Evolutionary conservation across 2,329 filamentous ascomycete species (phyloP).

Genomic region (Thermochaetoides dissita): DNA sequence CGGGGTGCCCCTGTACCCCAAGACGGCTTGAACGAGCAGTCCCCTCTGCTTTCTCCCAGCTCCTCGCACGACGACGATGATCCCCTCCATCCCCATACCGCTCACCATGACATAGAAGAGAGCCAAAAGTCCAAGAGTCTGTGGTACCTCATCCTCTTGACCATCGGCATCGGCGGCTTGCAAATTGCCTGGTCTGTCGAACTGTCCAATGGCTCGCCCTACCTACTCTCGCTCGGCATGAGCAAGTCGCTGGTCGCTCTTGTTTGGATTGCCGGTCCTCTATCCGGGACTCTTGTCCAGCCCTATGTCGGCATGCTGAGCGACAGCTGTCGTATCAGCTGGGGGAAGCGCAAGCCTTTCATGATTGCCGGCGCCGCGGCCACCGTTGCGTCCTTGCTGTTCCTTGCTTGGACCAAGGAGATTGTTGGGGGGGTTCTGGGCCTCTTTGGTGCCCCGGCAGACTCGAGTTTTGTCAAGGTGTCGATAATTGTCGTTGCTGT

Average conservation of each 20-base stretch:
- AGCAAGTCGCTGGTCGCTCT: slow-evolving; percentile 72
- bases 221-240: slow-evolving; percentile 64
- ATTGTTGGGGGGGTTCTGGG: slow-evolving; percentile 53
- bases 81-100: slow-evolving; percentile 23
- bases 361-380: slow-evolving; percentile 58
- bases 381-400: slow-evolving; percentile 53
- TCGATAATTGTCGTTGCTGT: slow-evolving; percentile 67
- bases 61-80: slow-evolving; percentile 20
- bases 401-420: slow-evolving; percentile 61
- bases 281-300: slow-evolving; percentile 67
- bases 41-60: slow-evolving; percentile 33
- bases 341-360: slow-evolving; percentile 71
- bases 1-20: slow-evolving; percentile 2
- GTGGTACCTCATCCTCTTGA: slow-evolving; percentile 76
- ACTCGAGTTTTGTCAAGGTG: slow-evolving; percentile 49
- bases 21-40: slow-evolving; percentile 29
- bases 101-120: slow-evolving; percentile 25
- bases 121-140: slow-evolving; percentile 60
- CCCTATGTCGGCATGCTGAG: slow-evolving; percentile 72
- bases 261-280: slow-evolving; percentile 71
- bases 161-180: slow-evolving; percentile 72
- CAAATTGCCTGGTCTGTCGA: slow-evolving; percentile 96
- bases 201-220: slow-evolving; percentile 81
- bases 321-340: slow-evolving; percentile 59
- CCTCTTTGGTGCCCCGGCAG: slow-evolving; percentile 56